Evolutionary conservation across 2,329 filamentous ascomycete genomes (phyloP).

Genomic region (Zopfia rhizophila): DNA sequence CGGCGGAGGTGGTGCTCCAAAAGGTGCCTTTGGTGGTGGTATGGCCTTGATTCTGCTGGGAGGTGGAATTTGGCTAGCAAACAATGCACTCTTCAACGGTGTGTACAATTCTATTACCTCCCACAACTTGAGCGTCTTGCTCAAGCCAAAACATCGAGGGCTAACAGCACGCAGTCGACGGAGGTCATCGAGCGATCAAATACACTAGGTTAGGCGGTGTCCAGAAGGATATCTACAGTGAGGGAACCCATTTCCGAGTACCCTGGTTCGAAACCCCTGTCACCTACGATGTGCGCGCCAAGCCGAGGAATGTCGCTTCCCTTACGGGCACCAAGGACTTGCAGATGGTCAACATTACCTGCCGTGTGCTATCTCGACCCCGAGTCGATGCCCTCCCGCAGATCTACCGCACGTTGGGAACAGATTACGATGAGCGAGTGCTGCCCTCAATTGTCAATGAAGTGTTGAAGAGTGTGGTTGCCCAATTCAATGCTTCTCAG

Average conservation of each 20-base stretch:
- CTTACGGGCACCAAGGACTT: constrained; percentile 98
- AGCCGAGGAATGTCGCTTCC: constrained; percentile 95
- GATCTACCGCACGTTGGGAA: constrained; percentile 95
- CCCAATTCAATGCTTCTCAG: constrained; percentile 98
- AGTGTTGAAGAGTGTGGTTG: constrained; percentile 97
- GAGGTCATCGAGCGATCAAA: constrained; percentile 98
- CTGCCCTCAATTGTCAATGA: constrained; percentile 99
- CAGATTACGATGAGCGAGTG: constrained; percentile 97
- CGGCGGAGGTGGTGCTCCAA: constrained; percentile 60
- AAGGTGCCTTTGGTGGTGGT: constrained; percentile 65
- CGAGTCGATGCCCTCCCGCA: constrained; percentile 89
- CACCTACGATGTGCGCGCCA: constrained; percentile 97
- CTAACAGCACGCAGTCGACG: constrained; percentile 73
- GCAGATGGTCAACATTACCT: constrained; percentile 99
- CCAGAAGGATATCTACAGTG: constrained; percentile 92
- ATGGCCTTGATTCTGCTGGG: constrained; percentile 65
- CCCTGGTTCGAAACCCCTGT: constrained; percentile 98
- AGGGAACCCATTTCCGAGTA: constrained; percentile 96
- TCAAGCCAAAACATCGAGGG: constrained; percentile 1
- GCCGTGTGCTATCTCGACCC: constrained; percentile 95
- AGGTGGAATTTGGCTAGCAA: constrained; percentile 64
- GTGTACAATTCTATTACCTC: no score
- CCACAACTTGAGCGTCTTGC: constrained; percentile 1
- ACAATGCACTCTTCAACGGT: constrained; percentile 77
- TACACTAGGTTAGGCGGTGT: constrained; percentile 94